These are phyloP conservation scores for Cylindrotheca closterium DNA, from an alignment of 108 stramenopile species.

Conservation along the genomic window DNA sequence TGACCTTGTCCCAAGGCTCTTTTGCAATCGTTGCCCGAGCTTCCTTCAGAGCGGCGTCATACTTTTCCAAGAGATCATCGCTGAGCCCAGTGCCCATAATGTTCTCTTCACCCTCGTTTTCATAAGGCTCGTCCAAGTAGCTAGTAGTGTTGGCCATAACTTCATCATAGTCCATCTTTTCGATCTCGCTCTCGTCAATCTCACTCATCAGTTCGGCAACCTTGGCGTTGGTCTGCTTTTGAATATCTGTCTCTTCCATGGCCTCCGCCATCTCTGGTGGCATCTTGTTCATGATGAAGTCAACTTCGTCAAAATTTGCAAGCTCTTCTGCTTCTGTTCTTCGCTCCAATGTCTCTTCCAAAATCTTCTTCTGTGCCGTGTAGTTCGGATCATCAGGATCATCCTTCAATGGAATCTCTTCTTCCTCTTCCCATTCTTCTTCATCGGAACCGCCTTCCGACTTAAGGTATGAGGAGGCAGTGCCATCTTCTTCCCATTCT, in stretches of 20 bases:
- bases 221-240: conserved; percentile 15
- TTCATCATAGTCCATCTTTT: conserved; percentile 47
- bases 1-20: conserved; percentile 67
- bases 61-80: conserved; percentile 59
- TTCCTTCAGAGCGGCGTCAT: conserved; percentile 55
- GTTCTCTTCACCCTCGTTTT: conserved; percentile 39
- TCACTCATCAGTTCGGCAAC: conserved; percentile 5
- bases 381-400: conserved; percentile 48
- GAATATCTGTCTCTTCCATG: conserved; percentile 24
- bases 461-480: conserved; percentile 5
- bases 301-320: conserved; percentile 29
- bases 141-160: conserved; percentile 43
- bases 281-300: conserved; percentile 28
- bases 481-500: conserved; percentile 17
- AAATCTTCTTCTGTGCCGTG: conserved; percentile 31
- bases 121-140: conserved; percentile 63
- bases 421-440: conserved; percentile 15
- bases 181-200: conserved; percentile 48
- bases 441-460: conserved; percentile 8
- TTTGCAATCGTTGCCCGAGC: conserved; percentile 42
- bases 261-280: conserved; percentile 24
- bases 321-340: conserved; percentile 17
- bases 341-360: conserved; percentile 33
- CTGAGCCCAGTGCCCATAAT: conserved; percentile 31
- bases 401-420: conserved; percentile 28